Evolutionary conservation across 441 rosid species (phyloP), one percentile per base, ranked within the genome.

Genomic region (Dalechampia spathulata): DNA sequence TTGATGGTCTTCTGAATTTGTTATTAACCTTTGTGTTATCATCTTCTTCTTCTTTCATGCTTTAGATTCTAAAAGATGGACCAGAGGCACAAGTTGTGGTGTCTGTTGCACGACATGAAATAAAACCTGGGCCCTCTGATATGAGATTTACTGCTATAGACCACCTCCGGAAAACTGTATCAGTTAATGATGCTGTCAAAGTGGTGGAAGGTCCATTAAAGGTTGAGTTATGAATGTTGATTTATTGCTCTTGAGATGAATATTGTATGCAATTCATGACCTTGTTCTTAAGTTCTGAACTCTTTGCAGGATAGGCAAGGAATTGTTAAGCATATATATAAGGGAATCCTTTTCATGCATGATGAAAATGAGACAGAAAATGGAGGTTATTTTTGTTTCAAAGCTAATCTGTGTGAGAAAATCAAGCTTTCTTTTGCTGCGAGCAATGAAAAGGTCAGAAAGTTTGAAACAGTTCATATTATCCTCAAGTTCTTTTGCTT

Each of bases 281-380:
- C 53, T 26, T 26, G 48, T 58, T 15, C 30, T 36, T 39, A 60
- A 45, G 26, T 56, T 67, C 45, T 57, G 46, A 44, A 44, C 50
- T 44, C 52, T 51, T 70, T 80, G 69, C 76, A 92, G 99, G 97
- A 81, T 75, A 82, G 76, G 74, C 81, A 89, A 77, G 99, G 99
- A 58, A 69, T 75, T 65, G 83, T 83, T 38, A 89, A 76, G 76
- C 91, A 89, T 74, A 82, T 89, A 28, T 92, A 92, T 63, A 72
- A 94, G 65, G 97, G 99, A 34, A 67, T 77, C 59, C 45, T 89
- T 61, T 92, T 89, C 61, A 45, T 83, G 52, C 71, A 78, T 69
- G 84, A 74, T 69, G 79, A 86, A 61, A 78, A 75, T 53, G 95
- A 80, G 69, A 69, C 72, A 15, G 96, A 85, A 70, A 82, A 89